A percentile compares a stretch with the other conserved stretches of the same genome.
phyloP scores from a whole-genome alignment of 257 asterid genomes.

The Buddleja alternifolia region DNA sequence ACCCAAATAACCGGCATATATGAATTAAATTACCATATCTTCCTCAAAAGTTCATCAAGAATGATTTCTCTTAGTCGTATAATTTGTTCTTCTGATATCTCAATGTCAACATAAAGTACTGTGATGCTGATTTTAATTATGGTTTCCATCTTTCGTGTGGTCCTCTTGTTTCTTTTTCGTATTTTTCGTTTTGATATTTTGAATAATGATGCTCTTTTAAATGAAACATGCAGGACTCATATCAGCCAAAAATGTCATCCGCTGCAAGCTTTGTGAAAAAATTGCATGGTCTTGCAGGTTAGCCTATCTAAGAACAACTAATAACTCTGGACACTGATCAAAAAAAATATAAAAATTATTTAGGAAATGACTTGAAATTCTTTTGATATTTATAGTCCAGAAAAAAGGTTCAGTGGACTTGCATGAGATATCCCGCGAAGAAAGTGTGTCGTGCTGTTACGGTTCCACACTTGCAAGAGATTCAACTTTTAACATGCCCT shows the following conservation, averaged over 20 bases:
- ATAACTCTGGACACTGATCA: neutral
- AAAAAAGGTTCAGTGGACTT: conserved; percentile 59
- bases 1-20: too few relatives aligned
- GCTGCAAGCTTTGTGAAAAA: conserved; percentile 61
- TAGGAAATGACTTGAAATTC: conserved; percentile 3
- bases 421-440: conserved; percentile 51
- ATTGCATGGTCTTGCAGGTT: conserved; percentile 62
- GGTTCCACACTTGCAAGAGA: conserved; percentile 69
- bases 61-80: too few relatives aligned
- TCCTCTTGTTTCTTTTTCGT: too few relatives aligned
- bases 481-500: conserved; percentile 45
- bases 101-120: too few relatives aligned
- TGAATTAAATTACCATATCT: too few relatives aligned
- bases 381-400: conserved; percentile 40
- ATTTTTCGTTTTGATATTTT: too few relatives aligned
- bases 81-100: too few relatives aligned
- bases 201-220: too few relatives aligned
- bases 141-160: too few relatives aligned
- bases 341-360: neutral
- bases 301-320: neutral
- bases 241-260: conserved; percentile 50
- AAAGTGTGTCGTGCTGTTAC: conserved; percentile 36
- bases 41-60: too few relatives aligned
- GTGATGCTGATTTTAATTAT: too few relatives aligned
- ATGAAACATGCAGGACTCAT: conserved; percentile 40